Evolutionary conservation across 192 early-diverging fungal genomes (phyloP).

Genomic region (Coemansia guatemalensis): DNA sequence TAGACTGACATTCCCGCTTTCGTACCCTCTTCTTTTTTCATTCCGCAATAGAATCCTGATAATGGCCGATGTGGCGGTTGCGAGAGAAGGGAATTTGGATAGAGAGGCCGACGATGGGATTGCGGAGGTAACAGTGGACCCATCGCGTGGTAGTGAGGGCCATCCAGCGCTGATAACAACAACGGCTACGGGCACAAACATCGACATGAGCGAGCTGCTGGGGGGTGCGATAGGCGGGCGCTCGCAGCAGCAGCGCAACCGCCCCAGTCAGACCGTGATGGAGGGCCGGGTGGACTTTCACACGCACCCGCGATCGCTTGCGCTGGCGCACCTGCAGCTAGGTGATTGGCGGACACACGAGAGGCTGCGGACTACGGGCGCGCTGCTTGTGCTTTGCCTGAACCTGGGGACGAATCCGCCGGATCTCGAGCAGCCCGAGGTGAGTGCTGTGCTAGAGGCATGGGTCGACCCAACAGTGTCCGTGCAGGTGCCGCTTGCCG

Average conservation of each 20-base stretch:
- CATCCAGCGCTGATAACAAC: conserved; percentile 29
- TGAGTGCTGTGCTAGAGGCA: conserved; percentile 88
- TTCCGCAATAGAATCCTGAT: neutral
- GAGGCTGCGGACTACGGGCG: conserved; percentile 80
- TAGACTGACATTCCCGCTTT: neutral
- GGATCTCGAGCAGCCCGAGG: conserved; percentile 83
- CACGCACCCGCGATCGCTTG: conserved; percentile 51
- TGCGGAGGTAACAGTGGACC: conserved; percentile 30
- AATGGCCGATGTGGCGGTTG: conserved; percentile 16
- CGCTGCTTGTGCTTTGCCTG: conserved; percentile 86
- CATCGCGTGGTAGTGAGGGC: conserved; percentile 19
- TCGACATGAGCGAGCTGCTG: conserved; percentile 44
- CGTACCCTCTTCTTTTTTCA: neutral
- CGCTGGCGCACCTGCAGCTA: conserved; percentile 43
- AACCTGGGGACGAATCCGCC: conserved; percentile 97
- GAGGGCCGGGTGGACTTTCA: conserved; percentile 46
- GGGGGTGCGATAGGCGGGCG: conserved; percentile 9
- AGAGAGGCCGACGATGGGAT: conserved; percentile 14
- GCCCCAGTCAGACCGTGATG: conserved; percentile 27
- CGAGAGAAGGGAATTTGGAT: neutral
- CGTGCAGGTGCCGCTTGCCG: conserved; percentile 25
- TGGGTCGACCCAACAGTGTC: conserved; percentile 92
- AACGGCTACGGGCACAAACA: conserved; percentile 36
- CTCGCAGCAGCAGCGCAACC: conserved; percentile 13
- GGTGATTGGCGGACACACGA: conserved; percentile 68